Evolutionary conservation across 179 eudicot species (phyloP).

Genomic region (Silene coronaria): DNA sequence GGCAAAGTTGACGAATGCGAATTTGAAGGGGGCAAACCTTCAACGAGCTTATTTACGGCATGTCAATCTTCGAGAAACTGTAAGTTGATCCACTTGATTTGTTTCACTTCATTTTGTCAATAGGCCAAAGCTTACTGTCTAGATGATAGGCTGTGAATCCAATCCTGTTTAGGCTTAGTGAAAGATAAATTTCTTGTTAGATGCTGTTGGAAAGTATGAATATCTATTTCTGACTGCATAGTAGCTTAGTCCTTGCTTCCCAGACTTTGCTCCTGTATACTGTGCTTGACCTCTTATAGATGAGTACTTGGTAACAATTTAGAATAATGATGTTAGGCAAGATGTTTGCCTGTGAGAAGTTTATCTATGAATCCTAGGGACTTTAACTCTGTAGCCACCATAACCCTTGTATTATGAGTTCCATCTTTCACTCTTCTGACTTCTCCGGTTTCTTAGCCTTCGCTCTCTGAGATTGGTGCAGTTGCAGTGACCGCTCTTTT

Average conservation of each 20-base stretch:
- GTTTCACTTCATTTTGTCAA: neutral
- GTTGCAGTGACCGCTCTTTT: too few relatives aligned
- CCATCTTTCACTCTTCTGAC: too few relatives aligned
- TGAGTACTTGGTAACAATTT: too few relatives aligned
- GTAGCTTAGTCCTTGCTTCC: neutral
- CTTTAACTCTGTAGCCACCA: too few relatives aligned
- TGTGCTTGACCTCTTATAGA: neutral
- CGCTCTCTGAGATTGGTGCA: too few relatives aligned
- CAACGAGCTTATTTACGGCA: constrained; percentile 89
- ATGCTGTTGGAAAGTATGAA: neutral
- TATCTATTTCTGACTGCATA: neutral
- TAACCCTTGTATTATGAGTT: too few relatives aligned
- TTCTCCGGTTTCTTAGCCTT: too few relatives aligned
- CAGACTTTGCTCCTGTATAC: neutral
- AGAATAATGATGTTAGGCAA: too few relatives aligned
- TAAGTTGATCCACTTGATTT: constrained; percentile 31
- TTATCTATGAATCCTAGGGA: too few relatives aligned
- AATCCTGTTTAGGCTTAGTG: neutral
- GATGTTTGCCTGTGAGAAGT: too few relatives aligned
- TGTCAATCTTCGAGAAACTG: constrained; percentile 84
- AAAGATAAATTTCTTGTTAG: neutral
- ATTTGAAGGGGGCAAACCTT: constrained; percentile 84
- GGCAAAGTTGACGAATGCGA: constrained; percentile 72
- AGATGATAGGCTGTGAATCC: neutral
- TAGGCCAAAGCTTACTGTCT: neutral